Evolutionary conservation across 495 filamentous ascomycete genomes (phyloP).

Genomic region (Symbiotaphrina buchneri): DNA sequence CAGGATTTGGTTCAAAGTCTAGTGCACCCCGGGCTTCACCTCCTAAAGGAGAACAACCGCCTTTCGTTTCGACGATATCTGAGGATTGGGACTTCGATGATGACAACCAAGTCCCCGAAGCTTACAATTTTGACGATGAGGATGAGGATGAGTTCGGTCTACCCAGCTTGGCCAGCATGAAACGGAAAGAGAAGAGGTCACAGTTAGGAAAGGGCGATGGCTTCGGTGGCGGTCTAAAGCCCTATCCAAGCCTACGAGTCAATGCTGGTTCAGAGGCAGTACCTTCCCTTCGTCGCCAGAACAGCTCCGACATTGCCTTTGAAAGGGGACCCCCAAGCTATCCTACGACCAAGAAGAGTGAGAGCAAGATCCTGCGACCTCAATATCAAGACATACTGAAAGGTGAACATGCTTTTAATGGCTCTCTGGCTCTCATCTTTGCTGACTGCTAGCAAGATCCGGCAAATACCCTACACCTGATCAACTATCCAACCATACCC

Average conservation of each 20-base stretch:
- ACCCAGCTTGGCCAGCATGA: slow-evolving; percentile 74
- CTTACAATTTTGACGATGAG: slow-evolving; percentile 50
- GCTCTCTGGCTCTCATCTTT: not conserved
- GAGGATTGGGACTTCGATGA: slow-evolving; percentile 53
- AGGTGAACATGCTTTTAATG: slow-evolving; percentile 18
- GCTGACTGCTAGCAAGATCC: slow-evolving; percentile 35
- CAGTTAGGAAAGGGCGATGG: slow-evolving; percentile 22
- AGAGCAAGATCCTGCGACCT: slow-evolving; percentile 85
- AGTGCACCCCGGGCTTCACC: slow-evolving; percentile 30
- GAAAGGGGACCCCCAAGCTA: slow-evolving; percentile 76
- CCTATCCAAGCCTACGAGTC: not conserved
- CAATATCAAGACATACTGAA: slow-evolving; percentile 93
- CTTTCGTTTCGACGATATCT: slow-evolving; percentile 50
- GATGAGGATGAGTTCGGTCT: slow-evolving; percentile 91
- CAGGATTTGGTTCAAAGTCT: slow-evolving; percentile 29
- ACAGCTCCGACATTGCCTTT: slow-evolving; percentile 80
- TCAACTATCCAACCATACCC: slow-evolving; percentile 61
- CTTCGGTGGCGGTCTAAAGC: slow-evolving; percentile 14
- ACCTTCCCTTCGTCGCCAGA: slow-evolving; percentile 15
- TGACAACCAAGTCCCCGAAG: slow-evolving; percentile 24
- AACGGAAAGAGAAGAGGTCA: slow-evolving; percentile 35
- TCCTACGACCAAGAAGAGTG: slow-evolving; percentile 63
- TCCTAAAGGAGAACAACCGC: slow-evolving; percentile 47
- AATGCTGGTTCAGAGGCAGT: slow-evolving; percentile 5
- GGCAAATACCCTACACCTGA: slow-evolving; percentile 84